Evolutionary conservation across 345 rosid species (phyloP), one percentile per base, ranked within the genome.

Genomic region (Populus alba): DNA sequence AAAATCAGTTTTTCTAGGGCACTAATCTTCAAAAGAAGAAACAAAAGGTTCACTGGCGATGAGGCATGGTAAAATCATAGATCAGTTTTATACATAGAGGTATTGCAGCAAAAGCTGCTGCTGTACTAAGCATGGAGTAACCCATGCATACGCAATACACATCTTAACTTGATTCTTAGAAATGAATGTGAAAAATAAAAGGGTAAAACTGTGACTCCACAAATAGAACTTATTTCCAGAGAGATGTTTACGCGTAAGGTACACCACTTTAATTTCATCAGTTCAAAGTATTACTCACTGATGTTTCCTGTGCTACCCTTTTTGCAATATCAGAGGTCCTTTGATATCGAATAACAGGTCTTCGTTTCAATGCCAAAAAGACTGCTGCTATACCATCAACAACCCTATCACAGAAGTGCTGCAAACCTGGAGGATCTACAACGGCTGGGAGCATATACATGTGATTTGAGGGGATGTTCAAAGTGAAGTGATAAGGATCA

Each of bases 361-460:
- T 90, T 47, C 97, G 88, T 82, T 96, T 96, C 80, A 96, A 77
- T 41, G 99, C 94, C 85, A 94, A 81, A 81, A 94, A 96, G 79
- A 92, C 84, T 45, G 98, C 89, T 35, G 93, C 90, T 79, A 96
- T 86, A 47, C 97, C 95, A 85, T 96, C 99, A 75, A 96, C 94
- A 76, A 91, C 91, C 75, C 91, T 89, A 23, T 92, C 98, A 65
- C 94, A 88, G 72, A 84, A 90, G 55, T 91, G 92, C 88, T 96
- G 99, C 88, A 96, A 86, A 63, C 90, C 87, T 70, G 97, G 85
- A 74, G 99, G 99, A 84, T 96, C 99, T 22, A 92, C 87, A 78
- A 92, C 99, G 15, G 99, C 98, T 59, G 99, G 99, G 70, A 96
- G 91, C 98, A 96, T 92, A 84, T 91, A 96, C 16, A 89, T 81